Evolutionary conservation across 164 flowering plant genomes (phyloP).

Genomic region (Paratinospora sagittata): DNA sequence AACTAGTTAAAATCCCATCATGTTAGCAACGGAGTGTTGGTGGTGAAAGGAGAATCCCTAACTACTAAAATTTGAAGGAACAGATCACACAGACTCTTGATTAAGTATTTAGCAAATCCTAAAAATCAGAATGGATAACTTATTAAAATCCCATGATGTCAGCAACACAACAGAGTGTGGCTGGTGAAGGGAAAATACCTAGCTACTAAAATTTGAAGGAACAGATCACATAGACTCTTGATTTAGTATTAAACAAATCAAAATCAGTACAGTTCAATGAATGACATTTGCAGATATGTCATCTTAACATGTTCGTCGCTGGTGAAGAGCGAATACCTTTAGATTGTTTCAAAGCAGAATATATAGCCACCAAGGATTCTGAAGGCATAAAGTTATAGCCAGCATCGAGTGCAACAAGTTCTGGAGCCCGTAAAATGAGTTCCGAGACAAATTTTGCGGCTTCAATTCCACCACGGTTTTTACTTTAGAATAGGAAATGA

Average conservation of each 20-base stretch:
- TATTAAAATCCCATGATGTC: too few species aligned
- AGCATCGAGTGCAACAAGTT: constrained; percentile 54
- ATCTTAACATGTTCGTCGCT: neutral
- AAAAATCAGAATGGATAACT: too few species aligned
- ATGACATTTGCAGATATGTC: neutral
- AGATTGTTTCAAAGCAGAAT: constrained; percentile 39
- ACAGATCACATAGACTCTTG: neutral
- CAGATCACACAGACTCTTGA: neutral
- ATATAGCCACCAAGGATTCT: constrained; percentile 43
- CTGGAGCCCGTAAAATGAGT: constrained; percentile 49
- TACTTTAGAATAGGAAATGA: constrained; percentile 34
- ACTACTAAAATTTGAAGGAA: neutral
- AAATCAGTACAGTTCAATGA: neutral
- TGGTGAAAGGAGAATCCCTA: neutral
- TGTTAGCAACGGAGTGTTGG: too few species aligned
- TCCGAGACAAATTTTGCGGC: constrained; percentile 57
- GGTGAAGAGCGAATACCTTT: constrained; percentile 50
- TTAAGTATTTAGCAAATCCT: neutral
- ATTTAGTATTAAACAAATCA: neutral
- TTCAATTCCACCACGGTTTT: constrained; percentile 73
- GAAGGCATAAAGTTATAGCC: constrained; percentile 64
- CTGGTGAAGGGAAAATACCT: neutral
- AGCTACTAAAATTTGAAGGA: neutral
- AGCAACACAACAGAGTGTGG: neutral
- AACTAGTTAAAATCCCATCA: too few species aligned